Evolutionary conservation across 768 basidiomycete genomes (phyloP).

Genomic region (Suillus hirtellus): DNA sequence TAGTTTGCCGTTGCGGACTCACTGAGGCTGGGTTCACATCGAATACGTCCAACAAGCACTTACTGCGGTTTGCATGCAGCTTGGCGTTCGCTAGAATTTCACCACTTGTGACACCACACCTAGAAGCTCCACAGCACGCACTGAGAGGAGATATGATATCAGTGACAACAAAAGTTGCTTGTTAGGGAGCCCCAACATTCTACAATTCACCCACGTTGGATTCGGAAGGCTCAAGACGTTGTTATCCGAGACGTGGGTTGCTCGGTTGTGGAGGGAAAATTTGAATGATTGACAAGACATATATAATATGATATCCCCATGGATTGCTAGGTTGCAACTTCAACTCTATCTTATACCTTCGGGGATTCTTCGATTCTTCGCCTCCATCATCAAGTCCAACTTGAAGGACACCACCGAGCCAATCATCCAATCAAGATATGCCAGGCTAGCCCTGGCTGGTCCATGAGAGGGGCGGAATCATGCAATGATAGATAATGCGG

Average conservation of each 20-base stretch:
- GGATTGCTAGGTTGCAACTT: not conserved
- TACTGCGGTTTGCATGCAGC: constrained; percentile 31
- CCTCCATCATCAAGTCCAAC: constrained; percentile 13
- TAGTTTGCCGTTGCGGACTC: constrained; percentile 27
- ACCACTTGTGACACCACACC: constrained; percentile 11
- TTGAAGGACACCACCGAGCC: not conserved
- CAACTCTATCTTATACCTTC: not conserved
- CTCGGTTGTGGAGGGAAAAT: too few species aligned
- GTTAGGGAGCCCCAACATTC: not conserved
- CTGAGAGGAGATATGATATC: constrained; percentile 27
- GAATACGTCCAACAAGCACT: constrained; percentile 24
- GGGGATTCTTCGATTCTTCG: not conserved
- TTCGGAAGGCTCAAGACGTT: too few species aligned
- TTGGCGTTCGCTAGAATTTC: constrained; percentile 30
- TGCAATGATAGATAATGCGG: not conserved
- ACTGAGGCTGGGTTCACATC: constrained; percentile 31
- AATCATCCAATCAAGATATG: not conserved
- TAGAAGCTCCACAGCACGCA: constrained; percentile 72
- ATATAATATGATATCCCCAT: not conserved
- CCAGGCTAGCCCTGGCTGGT: not conserved
- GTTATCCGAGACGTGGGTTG: too few species aligned
- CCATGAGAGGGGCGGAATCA: not conserved
- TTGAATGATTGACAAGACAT: too few species aligned
- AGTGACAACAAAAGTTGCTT: too few species aligned
- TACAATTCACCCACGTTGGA: too few species aligned